Base-by-base conservation (phyloP, 768 basidiomycete species). In the Infundibulicybe gibba region DNA sequence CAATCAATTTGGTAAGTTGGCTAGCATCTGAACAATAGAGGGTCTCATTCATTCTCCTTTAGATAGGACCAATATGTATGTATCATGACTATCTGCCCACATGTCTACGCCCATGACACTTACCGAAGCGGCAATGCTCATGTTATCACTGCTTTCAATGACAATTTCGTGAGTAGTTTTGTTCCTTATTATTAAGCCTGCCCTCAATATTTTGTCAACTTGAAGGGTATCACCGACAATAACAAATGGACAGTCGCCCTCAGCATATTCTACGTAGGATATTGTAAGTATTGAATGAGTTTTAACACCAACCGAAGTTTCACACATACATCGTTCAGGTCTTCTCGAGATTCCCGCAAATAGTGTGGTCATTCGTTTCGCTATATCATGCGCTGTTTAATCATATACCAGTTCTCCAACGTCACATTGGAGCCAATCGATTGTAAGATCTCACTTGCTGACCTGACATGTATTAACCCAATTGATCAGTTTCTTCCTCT, bases 211-310 rank as follows among this genome's bases (percentile, higher is more conserved):
- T 20, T 21, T 30, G 42, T 30, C n/a, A n/a, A n/a, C n/a, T 13
- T 39, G 5, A 35, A 79, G 77, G 78, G 71, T 16, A 71, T 81
- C 42, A 71, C 72, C 16, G 60, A 65, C 38, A 81, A 81, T 54
- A 66, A 74, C 48, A 76, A 72, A 58, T 80, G 79, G 79, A 80
- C 79, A 0, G 58, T 80, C 9, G 79, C 70, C 3, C 58, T 80
- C 38, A 77, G 77, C 48, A 77, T 81, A 19, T 81, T 81, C 60
- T 80, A 81, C 48, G 76, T 79, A 19, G 79, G 79, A 38, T 81
- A 81, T 52, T 80, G 79, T 79, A 48, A 46, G 68, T 57, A 5
- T n/a, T 15, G 16, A 15, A 15, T 8, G 25, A 4, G 25, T 8
- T 25, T 3, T 8, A 25, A 8, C 8, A 25, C 8, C 25, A 25